phyloP scores from a whole-genome alignment of 2,329 filamentous ascomycete species.

The Pyricularia pennisetigena region DNA sequence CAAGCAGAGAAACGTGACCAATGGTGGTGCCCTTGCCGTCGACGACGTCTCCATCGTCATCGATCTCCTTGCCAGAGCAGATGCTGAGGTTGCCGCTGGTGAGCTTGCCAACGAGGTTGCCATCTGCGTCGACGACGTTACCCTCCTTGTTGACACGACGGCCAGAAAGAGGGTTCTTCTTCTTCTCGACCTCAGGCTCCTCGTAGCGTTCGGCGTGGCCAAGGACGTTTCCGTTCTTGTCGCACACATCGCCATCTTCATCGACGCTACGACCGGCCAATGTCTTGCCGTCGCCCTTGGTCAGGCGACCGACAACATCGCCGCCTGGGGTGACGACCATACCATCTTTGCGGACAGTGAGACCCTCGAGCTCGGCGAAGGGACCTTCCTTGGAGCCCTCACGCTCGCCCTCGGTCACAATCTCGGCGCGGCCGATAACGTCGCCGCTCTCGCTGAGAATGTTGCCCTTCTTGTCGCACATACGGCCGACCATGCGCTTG shows the following conservation, averaged over 20 bases:
- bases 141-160: conserved; percentile 48
- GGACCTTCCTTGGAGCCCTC: conserved; percentile 55
- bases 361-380: conserved; percentile 56
- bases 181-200: conserved; percentile 41
- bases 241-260: conserved; percentile 72
- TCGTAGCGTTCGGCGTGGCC: conserved; percentile 52
- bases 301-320: conserved; percentile 62
- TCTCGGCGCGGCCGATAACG: conserved; percentile 56
- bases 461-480: conserved; percentile 63
- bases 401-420: conserved; percentile 58
- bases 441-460: conserved; percentile 66
- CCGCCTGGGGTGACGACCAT: conserved; percentile 57
- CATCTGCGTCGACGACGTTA: conserved; percentile 47
- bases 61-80: conserved; percentile 59
- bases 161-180: conserved; percentile 41
- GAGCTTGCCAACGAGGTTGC: conserved; percentile 55
- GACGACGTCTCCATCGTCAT: conserved; percentile 61
- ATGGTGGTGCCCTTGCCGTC: conserved; percentile 58
- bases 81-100: conserved; percentile 56
- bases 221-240: conserved; percentile 57
- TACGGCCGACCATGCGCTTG: conserved; percentile 53
- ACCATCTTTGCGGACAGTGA: conserved; percentile 59
- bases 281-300: conserved; percentile 60
- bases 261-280: conserved; percentile 68
- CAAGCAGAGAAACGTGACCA: conserved; percentile 58